Evolutionary conservation across 352 stramenopile genomes (phyloP), one percentile per base, ranked within the genome.

Genomic region (Phytophthora melonis): DNA sequence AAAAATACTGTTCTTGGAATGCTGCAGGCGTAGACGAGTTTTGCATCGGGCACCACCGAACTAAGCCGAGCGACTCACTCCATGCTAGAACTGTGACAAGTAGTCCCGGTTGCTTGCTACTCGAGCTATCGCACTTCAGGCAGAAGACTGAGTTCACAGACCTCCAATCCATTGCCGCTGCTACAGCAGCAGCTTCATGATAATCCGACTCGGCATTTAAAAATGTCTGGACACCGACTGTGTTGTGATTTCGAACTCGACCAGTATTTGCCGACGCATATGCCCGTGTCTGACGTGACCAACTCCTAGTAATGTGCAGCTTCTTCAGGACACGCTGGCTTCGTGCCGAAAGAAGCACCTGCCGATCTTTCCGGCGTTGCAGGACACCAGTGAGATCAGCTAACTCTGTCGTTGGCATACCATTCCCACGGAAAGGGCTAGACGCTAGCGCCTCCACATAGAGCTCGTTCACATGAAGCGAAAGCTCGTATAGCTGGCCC

Each of bases 371-470:
- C 54, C 74, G 72, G 9, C 72, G 74, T 19, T 80, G 60, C 21
- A 88, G 62, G 5, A 76, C 50, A 7, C 68, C 59, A 9, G 43
- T 72, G 3, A 92, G 66, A 11, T 71, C 13, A 2, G 2, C 21
- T 1, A 87, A 64, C 11, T 82, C 69, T 23, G 69, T 54, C 9
- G 73, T 56, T 13, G 62, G 57, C 13, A 74, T 81, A 2, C 58
- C 21, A 16, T 9, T 55, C 7, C 23, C 36, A 45, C 79, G 72
- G 54, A 88, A 89, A 10, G 83, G 81, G 23, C 75, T 87, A 19
- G 67, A 83, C 1, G 75, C 80, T 5, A 89, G n/a, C 1, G 81
- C 77, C 9, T 92, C 81, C 11, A 89, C 74, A 18, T 86, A 84
- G 3, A 84, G 45, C 41, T 90, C 83, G 43, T 80, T 70, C 3